A percentile compares a stretch with the other conserved stretches of the same genome.
Evolutionary conservation across 768 basidiomycete species (phyloP).

Genomic region (Suillus sp.): DNA sequence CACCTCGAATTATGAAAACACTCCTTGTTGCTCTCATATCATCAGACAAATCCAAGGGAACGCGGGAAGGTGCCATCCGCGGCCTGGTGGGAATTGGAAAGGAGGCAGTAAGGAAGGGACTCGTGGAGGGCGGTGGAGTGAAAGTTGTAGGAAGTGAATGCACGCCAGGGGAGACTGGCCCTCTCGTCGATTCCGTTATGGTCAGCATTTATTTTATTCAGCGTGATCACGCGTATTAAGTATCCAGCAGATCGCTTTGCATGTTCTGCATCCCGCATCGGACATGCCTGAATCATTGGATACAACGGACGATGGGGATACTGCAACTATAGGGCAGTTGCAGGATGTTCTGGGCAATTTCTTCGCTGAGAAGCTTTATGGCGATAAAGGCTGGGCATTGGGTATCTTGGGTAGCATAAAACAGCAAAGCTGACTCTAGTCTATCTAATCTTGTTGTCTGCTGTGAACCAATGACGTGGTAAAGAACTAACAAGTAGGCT

Average conservation of each 20-base stretch:
- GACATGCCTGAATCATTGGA: conserved; percentile 63
- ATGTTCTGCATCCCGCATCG: conserved; percentile 57
- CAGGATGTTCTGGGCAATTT: conserved; percentile 59
- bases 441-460: background rate
- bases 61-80: conserved; percentile 87
- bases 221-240: background rate
- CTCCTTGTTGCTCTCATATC: conserved; percentile 83
- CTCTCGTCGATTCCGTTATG: conserved; percentile 62
- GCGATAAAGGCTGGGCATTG: conserved; percentile 66
- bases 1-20: conserved; percentile 91
- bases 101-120: conserved; percentile 80
- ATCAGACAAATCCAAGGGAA: conserved; percentile 71
- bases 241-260: conserved; percentile 56
- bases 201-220: conserved; percentile 38
- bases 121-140: conserved; percentile 80
- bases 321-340: conserved; percentile 46
- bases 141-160: conserved; percentile 73
- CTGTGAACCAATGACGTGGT: conserved; percentile 3
- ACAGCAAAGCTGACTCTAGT: conserved; percentile 14
- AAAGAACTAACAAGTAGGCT: conserved; percentile 17
- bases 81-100: conserved; percentile 85
- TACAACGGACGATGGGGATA: conserved; percentile 48
- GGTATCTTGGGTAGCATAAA: conserved; percentile 47
- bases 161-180: conserved; percentile 28
- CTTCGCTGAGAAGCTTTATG: conserved; percentile 57